These are phyloP conservation scores for Pelargonium nanum DNA, from an alignment of 345 rosid species.

Conservation along the genomic window DNA sequence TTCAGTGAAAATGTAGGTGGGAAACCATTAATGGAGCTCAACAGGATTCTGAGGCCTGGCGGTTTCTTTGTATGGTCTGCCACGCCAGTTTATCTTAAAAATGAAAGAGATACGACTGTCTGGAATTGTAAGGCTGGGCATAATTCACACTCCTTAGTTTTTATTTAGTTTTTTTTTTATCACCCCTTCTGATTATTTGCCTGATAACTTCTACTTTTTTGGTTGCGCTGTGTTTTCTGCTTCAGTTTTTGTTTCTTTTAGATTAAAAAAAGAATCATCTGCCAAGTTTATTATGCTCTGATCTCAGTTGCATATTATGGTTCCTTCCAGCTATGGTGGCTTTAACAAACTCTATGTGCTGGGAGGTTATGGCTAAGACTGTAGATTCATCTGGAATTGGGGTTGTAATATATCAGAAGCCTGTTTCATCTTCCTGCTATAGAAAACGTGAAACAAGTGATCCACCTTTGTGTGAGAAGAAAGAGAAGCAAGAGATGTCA, in stretches of 20 bases:
- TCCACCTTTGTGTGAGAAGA: constrained; percentile 59
- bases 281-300: background rate
- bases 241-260: background rate
- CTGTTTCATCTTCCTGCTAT: constrained; percentile 60
- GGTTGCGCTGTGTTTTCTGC: background rate
- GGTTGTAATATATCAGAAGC: constrained; percentile 75
- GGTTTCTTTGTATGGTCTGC: constrained; percentile 97
- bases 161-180: no score
- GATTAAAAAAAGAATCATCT: background rate
- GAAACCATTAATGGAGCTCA: constrained; percentile 81
- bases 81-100: constrained; percentile 66
- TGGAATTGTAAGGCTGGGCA: constrained; percentile 45
- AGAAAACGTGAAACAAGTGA: constrained; percentile 32
- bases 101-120: constrained; percentile 51
- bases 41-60: constrained; percentile 86
- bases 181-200: background rate
- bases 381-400: constrained; percentile 61
- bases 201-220: no score
- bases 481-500: constrained; percentile 31
- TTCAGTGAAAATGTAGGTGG: constrained; percentile 54
- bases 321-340: constrained; percentile 60
- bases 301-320: constrained; percentile 1
- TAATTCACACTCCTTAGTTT: background rate
- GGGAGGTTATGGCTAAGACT: constrained; percentile 61
- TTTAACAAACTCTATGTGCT: constrained; percentile 71